Evolutionary conservation across 495 filamentous ascomycete species (phyloP).

Genomic region (Trichoderma gamsii): DNA sequence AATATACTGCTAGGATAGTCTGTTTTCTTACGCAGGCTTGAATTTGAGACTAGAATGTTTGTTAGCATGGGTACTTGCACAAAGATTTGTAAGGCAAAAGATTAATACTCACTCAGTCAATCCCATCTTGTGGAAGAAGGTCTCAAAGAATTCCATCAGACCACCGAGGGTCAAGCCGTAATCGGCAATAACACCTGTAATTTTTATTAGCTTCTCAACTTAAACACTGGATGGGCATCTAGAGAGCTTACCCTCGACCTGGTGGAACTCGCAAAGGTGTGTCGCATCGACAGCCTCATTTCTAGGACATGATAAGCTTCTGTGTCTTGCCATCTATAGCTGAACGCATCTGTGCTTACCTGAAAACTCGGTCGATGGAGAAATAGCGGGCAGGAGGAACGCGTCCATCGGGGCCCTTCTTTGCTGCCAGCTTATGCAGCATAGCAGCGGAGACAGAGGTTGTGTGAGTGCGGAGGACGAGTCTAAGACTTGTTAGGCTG

Average conservation of each 20-base stretch:
- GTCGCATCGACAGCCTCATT: slow-evolving; percentile 91
- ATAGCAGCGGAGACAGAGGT: slow-evolving; percentile 83
- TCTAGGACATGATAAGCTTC: background rate
- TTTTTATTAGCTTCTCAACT: background rate
- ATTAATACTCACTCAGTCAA: slow-evolving; percentile 50
- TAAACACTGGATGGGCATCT: background rate
- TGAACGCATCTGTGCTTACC: slow-evolving; percentile 41
- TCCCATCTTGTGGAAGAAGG: slow-evolving; percentile 95
- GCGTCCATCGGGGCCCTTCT: slow-evolving; percentile 44
- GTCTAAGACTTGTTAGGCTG: slow-evolving; percentile 27
- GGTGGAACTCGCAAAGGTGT: slow-evolving; percentile 96
- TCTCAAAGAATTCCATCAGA: slow-evolving; percentile 91
- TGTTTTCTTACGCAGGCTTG: slow-evolving; percentile 75
- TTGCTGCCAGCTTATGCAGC: slow-evolving; percentile 79
- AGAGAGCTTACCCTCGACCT: slow-evolving; percentile 60
- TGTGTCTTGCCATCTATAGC: background rate
- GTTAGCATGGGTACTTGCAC: background rate
- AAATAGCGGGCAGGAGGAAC: slow-evolving; percentile 80
- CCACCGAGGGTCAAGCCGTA: slow-evolving; percentile 86
- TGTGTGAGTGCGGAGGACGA: slow-evolving; percentile 94
- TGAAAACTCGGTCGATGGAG: slow-evolving; percentile 95
- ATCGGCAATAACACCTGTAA: slow-evolving; percentile 78
- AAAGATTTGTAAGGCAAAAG: background rate
- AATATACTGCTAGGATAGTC: background rate
- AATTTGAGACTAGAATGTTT: slow-evolving; percentile 54